phyloP scores from a whole-genome alignment of 768 basidiomycete genomes.

The Mycena polygramma region DNA sequence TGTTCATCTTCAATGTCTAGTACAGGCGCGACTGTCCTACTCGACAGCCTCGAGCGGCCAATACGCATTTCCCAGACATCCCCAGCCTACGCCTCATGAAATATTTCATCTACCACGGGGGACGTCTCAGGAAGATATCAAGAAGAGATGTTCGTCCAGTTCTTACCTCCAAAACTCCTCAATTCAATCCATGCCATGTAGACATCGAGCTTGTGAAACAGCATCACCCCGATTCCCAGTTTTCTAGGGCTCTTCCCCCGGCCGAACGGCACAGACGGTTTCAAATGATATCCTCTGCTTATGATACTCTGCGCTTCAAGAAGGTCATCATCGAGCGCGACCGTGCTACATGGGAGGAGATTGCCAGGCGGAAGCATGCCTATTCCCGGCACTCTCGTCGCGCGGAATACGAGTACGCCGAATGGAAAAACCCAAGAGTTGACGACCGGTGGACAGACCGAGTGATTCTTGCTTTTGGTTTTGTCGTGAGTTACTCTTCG shows the following conservation, averaged over 20 bases:
- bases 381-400: constrained; percentile 27
- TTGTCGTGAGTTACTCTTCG: constrained; percentile 17
- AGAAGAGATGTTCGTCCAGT: constrained; percentile 58
- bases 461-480: constrained; percentile 36
- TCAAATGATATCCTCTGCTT: constrained; percentile 62
- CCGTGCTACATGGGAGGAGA: constrained; percentile 23
- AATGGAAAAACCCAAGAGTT: constrained; percentile 22
- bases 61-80: constrained; percentile 55
- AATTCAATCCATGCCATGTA: constrained; percentile 33
- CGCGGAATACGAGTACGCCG: constrained; percentile 31
- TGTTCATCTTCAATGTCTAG: constrained; percentile 18
- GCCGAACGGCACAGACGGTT: constrained; percentile 58
- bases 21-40: constrained; percentile 29
- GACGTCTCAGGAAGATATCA: constrained; percentile 62
- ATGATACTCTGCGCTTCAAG: constrained; percentile 53
- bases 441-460: constrained; percentile 31
- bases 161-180: neutral
- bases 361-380: constrained; percentile 28
- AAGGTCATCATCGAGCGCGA: constrained; percentile 14
- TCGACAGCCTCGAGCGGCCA: constrained; percentile 29
- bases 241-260: constrained; percentile 46
- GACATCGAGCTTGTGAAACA: constrained; percentile 69
- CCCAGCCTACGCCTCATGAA: constrained; percentile 61
- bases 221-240: constrained; percentile 64
- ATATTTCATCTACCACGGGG: constrained; percentile 62